Conservation (phyloP, 139 green algal genomes). For the Chlamydomonas sp. region DNA sequence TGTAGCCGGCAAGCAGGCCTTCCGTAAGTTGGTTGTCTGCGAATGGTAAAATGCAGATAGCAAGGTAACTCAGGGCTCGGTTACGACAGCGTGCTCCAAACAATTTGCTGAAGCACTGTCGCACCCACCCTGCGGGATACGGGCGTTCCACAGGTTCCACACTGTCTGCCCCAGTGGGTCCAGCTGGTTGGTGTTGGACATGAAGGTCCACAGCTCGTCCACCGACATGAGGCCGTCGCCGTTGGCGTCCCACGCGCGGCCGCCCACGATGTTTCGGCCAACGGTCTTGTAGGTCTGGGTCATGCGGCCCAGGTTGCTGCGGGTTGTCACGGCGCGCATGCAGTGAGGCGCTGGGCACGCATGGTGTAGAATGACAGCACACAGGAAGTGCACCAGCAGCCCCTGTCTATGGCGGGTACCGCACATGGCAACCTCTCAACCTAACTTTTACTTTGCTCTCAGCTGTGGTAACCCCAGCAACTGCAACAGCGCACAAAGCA, state of each 20-base stretch:
- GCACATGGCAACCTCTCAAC: too few relatives aligned
- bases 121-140: neutral
- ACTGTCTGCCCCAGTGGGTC: neutral
- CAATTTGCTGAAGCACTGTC: neutral
- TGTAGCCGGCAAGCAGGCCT: slow-evolving; percentile 8
- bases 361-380: too few relatives aligned
- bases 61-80: neutral
- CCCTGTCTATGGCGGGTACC: too few relatives aligned
- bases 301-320: neutral
- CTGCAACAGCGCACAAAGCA: too few relatives aligned
- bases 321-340: too few relatives aligned
- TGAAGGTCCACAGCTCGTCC: slow-evolving; percentile 11
- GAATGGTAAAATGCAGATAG: neutral
- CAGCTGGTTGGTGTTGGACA: neutral
- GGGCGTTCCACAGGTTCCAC: neutral
- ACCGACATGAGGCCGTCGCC: neutral
- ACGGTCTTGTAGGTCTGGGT: neutral
- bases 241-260: neutral
- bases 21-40: neutral
- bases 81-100: neutral
- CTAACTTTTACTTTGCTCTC: too few relatives aligned
- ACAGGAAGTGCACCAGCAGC: too few relatives aligned
- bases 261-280: neutral
- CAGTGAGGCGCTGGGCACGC: too few relatives aligned
- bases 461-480: too few relatives aligned